Evolutionary conservation across 345 rosid species (phyloP), one percentile per base, ranked within the genome.

Genomic region (Citrus inodora): DNA sequence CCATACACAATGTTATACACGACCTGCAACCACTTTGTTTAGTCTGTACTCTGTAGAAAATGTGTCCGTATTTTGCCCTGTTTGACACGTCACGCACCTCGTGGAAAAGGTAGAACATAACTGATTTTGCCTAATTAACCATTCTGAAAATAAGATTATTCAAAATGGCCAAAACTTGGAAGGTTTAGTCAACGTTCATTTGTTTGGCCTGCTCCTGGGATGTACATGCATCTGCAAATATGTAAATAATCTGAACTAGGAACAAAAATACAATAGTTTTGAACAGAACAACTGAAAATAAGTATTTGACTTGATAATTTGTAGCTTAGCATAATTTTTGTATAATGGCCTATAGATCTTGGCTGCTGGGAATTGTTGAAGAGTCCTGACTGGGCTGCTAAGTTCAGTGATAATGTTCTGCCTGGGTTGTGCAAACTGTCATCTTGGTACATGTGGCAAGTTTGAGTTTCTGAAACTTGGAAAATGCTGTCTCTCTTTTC

Each of bases 401-500:
- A 73, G 8, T 22, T 58, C 37, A 38, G 56, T 11, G 22, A 24
- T 7, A 11, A 33, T 38, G 19, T 72, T 72, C 37, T 56, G 30
- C 40, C 38, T 33, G 11, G 6, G 28, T 16, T 70, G 16, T 33
- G 75, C 64, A 10, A 10, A 72, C 28, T 21, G 64, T 42, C 48
- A 25, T 13, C 25, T n/a, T 53, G 38, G 5, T 59, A 9, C 33
- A 63, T 22, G 6, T 59, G 37, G 16, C 67, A 30, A 63, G n/a
- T 4, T 61, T 21, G 48, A 38, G 53, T 16, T 48, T 14, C 25
- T 46, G 46, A 75, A 42, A 17, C 70, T 42, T 27, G 61, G 10
- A 48, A 42, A 75, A 11, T 48, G 62, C n/a, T 75, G 30, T 53
- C 32, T 4, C 35, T 37, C 14, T 77, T 76, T 46, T 46, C 82